Evolutionary conservation across 495 filamentous ascomycete species (phyloP).

Genomic region (Collariella sp.): DNA sequence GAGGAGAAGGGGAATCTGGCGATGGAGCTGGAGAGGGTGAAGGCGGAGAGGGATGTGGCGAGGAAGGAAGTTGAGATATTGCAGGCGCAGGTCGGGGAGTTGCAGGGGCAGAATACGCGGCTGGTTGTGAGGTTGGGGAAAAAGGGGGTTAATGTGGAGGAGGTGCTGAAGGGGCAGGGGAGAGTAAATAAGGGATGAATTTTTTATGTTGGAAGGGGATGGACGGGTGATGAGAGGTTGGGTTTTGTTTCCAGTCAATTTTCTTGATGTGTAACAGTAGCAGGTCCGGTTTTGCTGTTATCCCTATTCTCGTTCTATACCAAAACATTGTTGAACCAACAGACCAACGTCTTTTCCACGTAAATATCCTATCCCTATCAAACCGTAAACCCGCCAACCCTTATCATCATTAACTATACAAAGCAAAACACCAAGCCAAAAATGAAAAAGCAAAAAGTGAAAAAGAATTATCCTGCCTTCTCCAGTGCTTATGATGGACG

Average conservation of each 20-base stretch:
- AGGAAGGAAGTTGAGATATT: slow-evolving; percentile 54
- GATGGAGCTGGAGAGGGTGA: slow-evolving; percentile 44
- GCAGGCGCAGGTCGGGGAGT: slow-evolving; percentile 49
- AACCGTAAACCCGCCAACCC: too few species aligned
- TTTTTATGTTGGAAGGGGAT: background rate
- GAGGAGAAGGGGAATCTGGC: slow-evolving; percentile 43
- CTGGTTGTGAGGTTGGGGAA: slow-evolving; percentile 45
- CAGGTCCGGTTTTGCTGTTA: background rate
- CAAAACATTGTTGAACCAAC: background rate
- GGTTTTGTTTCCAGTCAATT: too few species aligned
- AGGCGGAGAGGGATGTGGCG: slow-evolving; percentile 48
- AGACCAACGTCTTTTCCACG: background rate
- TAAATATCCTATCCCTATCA: background rate
- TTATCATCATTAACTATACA: too few species aligned
- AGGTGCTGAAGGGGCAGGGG: background rate
- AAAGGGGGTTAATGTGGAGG: slow-evolving; percentile 4
- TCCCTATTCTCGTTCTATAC: background rate
- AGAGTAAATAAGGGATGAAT: background rate
- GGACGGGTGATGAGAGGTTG: too few species aligned
- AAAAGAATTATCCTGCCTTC: background rate
- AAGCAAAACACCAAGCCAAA: background rate
- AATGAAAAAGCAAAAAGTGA: background rate
- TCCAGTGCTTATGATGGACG: slow-evolving; percentile 2
- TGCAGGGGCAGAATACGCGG: slow-evolving; percentile 59
- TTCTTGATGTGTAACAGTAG: background rate